These are phyloP conservation scores for Aspergillus pseudoterreus DNA, from an alignment of 2,329 filamentous ascomycete species.

Conservation along the genomic window DNA sequence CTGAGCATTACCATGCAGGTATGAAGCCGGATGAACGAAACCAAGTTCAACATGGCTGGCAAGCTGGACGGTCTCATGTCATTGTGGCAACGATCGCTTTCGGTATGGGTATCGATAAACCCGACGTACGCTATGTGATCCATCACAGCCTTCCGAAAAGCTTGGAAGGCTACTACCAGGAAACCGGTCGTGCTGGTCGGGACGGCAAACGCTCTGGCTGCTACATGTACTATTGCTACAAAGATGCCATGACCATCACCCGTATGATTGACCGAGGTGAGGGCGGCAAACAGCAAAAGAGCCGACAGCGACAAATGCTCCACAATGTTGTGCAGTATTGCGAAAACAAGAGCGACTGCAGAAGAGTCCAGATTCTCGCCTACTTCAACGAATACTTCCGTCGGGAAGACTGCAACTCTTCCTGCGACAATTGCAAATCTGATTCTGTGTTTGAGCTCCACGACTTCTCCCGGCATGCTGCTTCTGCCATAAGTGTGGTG, in stretches of 20 bases:
- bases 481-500: conserved; percentile 67
- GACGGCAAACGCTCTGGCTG: conserved; percentile 86
- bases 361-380: conserved; percentile 79
- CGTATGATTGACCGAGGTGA: conserved; percentile 82
- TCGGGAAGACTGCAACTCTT: conserved; percentile 64
- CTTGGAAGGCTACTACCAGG: conserved; percentile 96
- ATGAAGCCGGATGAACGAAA: conserved; percentile 67
- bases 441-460: conserved; percentile 65
- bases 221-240: conserved; percentile 82
- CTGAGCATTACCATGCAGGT: conserved; percentile 81
- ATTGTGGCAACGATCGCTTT: conserved; percentile 98
- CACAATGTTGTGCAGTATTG: conserved; percentile 81
- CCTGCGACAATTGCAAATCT: conserved; percentile 87
- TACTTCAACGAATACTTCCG: conserved; percentile 90
- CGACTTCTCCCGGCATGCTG: conserved; percentile 74
- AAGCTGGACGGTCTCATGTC: conserved; percentile 72
- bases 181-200: conserved; percentile 89
- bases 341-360: conserved; percentile 83
- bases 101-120: conserved; percentile 99
- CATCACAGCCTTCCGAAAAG: conserved; percentile 92
- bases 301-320: conserved; percentile 80
- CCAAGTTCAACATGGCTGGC: conserved; percentile 75
- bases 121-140: conserved; percentile 93
- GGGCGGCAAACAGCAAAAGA: conserved; percentile 72
- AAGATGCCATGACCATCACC: conserved; percentile 68